A percentile compares a stretch with the other conserved stretches of the same genome.
These are phyloP conservation scores for Mariannaea elegans DNA, from an alignment of 2,329 filamentous ascomycete species.

Conservation along the genomic window DNA sequence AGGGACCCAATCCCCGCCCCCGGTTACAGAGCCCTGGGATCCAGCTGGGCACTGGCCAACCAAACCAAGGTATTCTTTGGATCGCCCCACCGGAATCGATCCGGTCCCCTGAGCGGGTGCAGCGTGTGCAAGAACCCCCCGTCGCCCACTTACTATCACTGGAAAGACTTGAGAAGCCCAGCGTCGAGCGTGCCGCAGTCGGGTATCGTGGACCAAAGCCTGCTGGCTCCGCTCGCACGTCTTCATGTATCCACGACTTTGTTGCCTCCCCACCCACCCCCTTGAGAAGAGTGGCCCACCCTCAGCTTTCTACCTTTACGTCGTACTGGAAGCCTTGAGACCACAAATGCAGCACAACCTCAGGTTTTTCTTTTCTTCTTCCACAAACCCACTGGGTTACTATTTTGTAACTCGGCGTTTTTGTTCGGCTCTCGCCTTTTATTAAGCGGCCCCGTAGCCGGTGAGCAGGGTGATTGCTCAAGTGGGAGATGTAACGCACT, in stretches of 20 bases:
- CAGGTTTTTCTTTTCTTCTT: background rate
- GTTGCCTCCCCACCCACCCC: slow-evolving; percentile 5
- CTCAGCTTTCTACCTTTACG: slow-evolving; percentile 14
- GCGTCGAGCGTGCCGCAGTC: background rate
- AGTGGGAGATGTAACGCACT: no score
- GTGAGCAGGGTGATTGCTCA: no score
- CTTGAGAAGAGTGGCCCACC: slow-evolving; percentile 12
- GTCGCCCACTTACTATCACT: background rate
- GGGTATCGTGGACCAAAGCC: slow-evolving; percentile 15
- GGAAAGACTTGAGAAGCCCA: no score
- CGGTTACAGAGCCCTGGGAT: slow-evolving; percentile 16
- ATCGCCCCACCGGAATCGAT: background rate
- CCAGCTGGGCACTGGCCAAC: slow-evolving; percentile 1
- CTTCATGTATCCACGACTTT: slow-evolving; percentile 22
- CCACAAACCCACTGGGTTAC: background rate
- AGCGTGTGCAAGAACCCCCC: slow-evolving; percentile 1
- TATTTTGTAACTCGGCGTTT: background rate
- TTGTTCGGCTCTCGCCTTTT: no score
- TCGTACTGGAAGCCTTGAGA: no score
- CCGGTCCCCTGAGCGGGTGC: slow-evolving; percentile 15
- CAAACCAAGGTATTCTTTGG: background rate
- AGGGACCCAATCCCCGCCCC: slow-evolving; percentile 17
- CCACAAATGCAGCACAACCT: background rate
- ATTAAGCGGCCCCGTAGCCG: no score
- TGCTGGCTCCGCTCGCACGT: slow-evolving; percentile 10